These are phyloP conservation scores for Aspergillus neoniger DNA, from an alignment of 2,329 filamentous ascomycete species.

Conservation along the genomic window DNA sequence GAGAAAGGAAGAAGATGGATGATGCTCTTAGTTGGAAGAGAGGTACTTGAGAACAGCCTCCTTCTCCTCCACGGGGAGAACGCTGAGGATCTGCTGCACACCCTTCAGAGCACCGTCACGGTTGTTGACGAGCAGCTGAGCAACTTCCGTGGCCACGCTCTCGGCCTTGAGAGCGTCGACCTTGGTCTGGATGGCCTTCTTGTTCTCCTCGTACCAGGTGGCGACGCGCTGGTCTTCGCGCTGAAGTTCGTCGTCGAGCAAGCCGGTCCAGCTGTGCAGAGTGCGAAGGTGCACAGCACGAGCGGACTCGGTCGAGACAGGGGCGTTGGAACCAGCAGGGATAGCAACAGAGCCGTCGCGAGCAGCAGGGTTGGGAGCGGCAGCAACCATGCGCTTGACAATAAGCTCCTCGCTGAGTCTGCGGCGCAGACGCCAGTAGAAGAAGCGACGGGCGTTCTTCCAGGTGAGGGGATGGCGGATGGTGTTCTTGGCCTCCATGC, in stretches of 20 bases:
- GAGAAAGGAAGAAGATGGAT: background rate
- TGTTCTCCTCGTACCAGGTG: slow-evolving; percentile 94
- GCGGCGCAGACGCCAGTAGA: slow-evolving; percentile 98
- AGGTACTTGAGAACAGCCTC: slow-evolving; percentile 72
- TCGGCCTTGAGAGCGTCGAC: slow-evolving; percentile 82
- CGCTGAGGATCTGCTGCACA: slow-evolving; percentile 79
- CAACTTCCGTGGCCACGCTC: slow-evolving; percentile 67
- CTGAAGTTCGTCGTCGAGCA: slow-evolving; percentile 68
- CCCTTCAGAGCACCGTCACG: slow-evolving; percentile 76
- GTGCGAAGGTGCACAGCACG: slow-evolving; percentile 71
- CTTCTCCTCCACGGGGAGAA: slow-evolving; percentile 84
- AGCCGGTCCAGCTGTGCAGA: slow-evolving; percentile 79
- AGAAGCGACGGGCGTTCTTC: slow-evolving; percentile 90
- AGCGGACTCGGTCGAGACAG: slow-evolving; percentile 44
- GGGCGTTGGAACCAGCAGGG: slow-evolving; percentile 35
- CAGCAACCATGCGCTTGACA: slow-evolving; percentile 76
- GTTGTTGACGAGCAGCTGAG: slow-evolving; percentile 66
- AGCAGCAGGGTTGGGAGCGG: slow-evolving; percentile 40
- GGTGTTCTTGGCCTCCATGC: slow-evolving; percentile 96
- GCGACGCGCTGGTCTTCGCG: slow-evolving; percentile 80
- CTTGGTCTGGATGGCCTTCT: slow-evolving; percentile 78
- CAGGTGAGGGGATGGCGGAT: slow-evolving; percentile 84
- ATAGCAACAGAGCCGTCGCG: slow-evolving; percentile 44
- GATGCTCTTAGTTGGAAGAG: slow-evolving; percentile 23
- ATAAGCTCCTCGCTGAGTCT: slow-evolving; percentile 97